phyloP scores from a whole-genome alignment of 164 flowering plant species.

The Tinospora cordifolia region DNA sequence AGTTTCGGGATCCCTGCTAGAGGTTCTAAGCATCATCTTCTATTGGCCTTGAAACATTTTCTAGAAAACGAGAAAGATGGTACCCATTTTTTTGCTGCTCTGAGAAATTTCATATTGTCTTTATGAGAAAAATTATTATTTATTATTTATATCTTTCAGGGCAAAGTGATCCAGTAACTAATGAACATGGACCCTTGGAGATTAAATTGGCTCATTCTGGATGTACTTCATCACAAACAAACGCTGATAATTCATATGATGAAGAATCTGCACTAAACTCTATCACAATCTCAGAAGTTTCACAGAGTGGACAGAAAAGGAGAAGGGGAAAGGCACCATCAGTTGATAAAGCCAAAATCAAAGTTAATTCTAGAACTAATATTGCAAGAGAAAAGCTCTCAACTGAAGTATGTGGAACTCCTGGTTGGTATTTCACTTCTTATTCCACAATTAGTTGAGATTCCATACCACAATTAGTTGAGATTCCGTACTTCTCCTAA shows the following conservation, averaged over 20 bases:
- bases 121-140: conserved; percentile 2
- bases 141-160: conserved; percentile 16
- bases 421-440: conserved; percentile 22
- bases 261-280: conserved; percentile 13
- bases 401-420: conserved; percentile 16
- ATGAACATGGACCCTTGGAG: conserved; percentile 18
- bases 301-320: conserved; percentile 24
- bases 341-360: conserved; percentile 10
- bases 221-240: not conserved
- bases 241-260: conserved; percentile 9
- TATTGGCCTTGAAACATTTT: conserved; percentile 47
- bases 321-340: conserved; percentile 24
- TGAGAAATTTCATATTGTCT: not conserved
- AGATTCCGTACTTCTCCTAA: not conserved
- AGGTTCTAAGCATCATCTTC: conserved; percentile 70
- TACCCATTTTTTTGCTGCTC: conserved; percentile 9
- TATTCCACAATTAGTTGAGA: not conserved
- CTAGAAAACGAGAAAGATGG: conserved; percentile 35
- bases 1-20: conserved; percentile 54
- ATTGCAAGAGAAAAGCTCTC: conserved; percentile 23
- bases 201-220: conserved; percentile 9
- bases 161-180: conserved; percentile 21
- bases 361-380: conserved; percentile 14
- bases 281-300: conserved; percentile 21
- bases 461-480: not conserved